A percentile compares a stretch with the other conserved stretches of the same genome.
phyloP scores from a whole-genome alignment of 2,329 filamentous ascomycete species.

The Biscogniauxia sp. region DNA sequence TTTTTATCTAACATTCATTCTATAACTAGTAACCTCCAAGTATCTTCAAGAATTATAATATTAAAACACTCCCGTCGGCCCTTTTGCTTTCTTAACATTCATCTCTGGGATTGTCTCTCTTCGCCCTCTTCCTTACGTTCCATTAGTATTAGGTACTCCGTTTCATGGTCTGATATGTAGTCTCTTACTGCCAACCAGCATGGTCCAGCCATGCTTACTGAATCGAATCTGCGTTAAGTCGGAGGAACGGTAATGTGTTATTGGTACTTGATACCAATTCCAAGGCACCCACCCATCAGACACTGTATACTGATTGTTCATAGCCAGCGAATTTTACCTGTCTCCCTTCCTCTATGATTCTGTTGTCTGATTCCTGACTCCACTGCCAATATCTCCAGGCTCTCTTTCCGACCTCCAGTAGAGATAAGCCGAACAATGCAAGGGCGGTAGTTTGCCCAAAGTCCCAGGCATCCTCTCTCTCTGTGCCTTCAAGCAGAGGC shows the following conservation, averaged over 20 bases:
- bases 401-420: constrained; percentile 3
- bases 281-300: not conserved
- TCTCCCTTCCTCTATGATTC: not conserved
- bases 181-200: not conserved
- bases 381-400: constrained; percentile 1
- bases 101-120: too few relatives aligned
- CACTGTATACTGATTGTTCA: not conserved
- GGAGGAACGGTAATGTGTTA: not conserved
- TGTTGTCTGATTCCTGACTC: not conserved
- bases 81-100: too few relatives aligned
- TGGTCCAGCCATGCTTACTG: not conserved
- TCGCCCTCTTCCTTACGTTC: too few relatives aligned
- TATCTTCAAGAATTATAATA: too few relatives aligned
- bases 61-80: too few relatives aligned
- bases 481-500: constrained; percentile 23
- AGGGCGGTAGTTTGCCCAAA: constrained; percentile 34
- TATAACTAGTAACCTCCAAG: too few relatives aligned
- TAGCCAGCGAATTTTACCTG: not conserved
- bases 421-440: constrained; percentile 23
- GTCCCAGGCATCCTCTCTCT: constrained; percentile 31
- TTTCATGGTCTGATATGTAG: not conserved
- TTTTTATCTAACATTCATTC: too few relatives aligned
- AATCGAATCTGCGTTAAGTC: not conserved
- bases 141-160: not conserved
- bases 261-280: too few relatives aligned